Conservation (phyloP, 352 stramenopile genomes). For the Globisporangium uncinulatum region DNA sequence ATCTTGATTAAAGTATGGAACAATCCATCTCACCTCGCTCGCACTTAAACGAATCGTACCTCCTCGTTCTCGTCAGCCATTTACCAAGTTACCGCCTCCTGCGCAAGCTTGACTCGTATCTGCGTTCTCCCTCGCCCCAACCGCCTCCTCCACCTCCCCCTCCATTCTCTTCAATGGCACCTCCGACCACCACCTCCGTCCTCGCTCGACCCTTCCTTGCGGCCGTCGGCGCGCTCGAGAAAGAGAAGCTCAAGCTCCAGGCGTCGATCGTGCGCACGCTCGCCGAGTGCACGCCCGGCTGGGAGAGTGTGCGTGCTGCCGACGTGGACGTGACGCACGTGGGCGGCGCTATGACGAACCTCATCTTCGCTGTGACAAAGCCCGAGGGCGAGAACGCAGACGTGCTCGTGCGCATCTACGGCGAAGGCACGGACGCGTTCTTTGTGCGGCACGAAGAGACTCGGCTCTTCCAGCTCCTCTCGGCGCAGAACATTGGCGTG, state of each 20-base stretch:
- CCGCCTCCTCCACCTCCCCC: background rate
- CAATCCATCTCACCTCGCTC: background rate
- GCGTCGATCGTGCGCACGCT: constrained; percentile 60
- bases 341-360: constrained; percentile 80
- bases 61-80: constrained; percentile 8
- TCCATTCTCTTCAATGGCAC: constrained; percentile 13
- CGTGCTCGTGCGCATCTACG: constrained; percentile 78
- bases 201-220: constrained; percentile 50
- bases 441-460: constrained; percentile 78
- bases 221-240: constrained; percentile 47
- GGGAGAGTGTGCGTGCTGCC: constrained; percentile 42
- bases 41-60: background rate
- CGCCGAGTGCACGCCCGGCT: constrained; percentile 48
- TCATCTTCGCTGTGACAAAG: constrained; percentile 81
- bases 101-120: constrained; percentile 6
- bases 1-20: too few relatives aligned
- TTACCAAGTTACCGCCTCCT: constrained; percentile 20
- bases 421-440: constrained; percentile 76
- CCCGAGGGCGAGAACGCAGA: constrained; percentile 47
- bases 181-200: constrained; percentile 31
- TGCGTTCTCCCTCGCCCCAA: background rate
- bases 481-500: constrained; percentile 62
- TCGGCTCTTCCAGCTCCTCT: constrained; percentile 68
- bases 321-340: constrained; percentile 61
- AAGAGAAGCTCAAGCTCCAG: constrained; percentile 64